These are phyloP conservation scores for Copromyces sp. DNA, from an alignment of 495 filamentous ascomycete genomes.

Conservation along the genomic window DNA sequence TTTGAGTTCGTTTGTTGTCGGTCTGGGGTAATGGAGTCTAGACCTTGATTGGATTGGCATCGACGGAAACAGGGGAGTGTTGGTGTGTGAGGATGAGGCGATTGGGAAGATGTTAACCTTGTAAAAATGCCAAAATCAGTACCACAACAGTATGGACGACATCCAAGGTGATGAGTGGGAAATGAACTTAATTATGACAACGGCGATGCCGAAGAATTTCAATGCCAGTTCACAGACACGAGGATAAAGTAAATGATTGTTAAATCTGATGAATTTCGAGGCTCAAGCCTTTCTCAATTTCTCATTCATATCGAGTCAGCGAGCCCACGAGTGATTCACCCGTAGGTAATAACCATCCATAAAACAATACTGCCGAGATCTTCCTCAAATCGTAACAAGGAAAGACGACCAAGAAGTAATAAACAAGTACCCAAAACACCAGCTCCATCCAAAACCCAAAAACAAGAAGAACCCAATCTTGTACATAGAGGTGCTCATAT, in stretches of 20 bases:
- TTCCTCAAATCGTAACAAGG: not conserved
- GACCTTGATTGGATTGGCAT: not conserved
- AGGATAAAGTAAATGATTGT: not conserved
- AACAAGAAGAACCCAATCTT: not conserved
- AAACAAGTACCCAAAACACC: not conserved
- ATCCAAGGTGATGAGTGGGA: not conserved
- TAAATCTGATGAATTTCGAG: not conserved
- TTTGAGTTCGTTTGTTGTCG: not conserved
- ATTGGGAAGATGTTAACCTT: not conserved
- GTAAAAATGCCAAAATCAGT: not conserved
- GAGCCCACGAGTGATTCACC: not conserved
- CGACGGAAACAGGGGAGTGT: not conserved
- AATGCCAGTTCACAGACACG: not conserved
- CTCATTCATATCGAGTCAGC: not conserved
- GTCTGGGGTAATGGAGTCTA: not conserved
- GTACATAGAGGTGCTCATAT: not conserved
- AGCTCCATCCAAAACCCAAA: not conserved
- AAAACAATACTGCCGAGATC: not conserved
- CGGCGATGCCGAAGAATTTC: not conserved
- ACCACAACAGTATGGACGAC: not conserved
- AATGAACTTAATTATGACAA: not conserved
- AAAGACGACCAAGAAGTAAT: not conserved
- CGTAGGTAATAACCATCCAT: not conserved
- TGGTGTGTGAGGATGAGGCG: not conserved
- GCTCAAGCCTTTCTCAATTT: not conserved